A percentile compares a stretch with the other conserved stretches of the same genome.
Evolutionary conservation across 331 rosid genomes (phyloP).

Genomic region (Pyrus hybrid): DNA sequence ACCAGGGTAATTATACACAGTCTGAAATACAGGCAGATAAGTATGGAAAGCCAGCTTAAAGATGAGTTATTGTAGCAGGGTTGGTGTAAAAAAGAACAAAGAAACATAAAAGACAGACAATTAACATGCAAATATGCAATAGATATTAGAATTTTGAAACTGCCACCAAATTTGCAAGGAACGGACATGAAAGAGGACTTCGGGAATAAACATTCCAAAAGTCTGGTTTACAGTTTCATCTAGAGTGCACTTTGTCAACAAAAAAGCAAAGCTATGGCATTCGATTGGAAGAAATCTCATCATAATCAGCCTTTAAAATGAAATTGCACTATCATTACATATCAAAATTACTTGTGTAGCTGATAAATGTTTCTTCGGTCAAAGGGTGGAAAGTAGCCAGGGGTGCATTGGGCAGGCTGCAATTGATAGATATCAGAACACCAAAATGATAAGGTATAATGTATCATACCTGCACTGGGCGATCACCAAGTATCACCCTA

Average conservation of each 20-base stretch:
- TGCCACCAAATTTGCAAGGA: not conserved
- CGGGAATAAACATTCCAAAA: not conserved
- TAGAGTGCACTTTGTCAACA: not conserved
- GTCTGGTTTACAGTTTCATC: not conserved
- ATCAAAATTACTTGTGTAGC: not conserved
- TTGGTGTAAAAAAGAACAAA: not conserved
- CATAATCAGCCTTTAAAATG: not conserved
- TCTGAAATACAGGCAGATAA: not conserved
- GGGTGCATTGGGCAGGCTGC: not conserved
- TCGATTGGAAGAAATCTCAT: not conserved
- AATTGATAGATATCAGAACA: not conserved
- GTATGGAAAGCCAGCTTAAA: not conserved
- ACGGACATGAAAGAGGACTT: not conserved
- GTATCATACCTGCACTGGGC: conserved; percentile 79
- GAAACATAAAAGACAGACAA: not conserved
- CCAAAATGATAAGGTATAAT: not conserved
- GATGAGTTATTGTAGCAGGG: not conserved
- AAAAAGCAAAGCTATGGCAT: not conserved
- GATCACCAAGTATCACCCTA: conserved; percentile 91
- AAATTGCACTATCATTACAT: not conserved
- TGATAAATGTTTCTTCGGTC: not conserved
- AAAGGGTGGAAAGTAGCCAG: not conserved
- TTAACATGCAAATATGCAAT: not conserved
- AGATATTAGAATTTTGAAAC: not conserved
- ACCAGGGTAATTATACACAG: not conserved